Evolutionary conservation across 331 rosid species (phyloP), one percentile per base, ranked within the genome.

Genomic region (Arachis monticola): DNA sequence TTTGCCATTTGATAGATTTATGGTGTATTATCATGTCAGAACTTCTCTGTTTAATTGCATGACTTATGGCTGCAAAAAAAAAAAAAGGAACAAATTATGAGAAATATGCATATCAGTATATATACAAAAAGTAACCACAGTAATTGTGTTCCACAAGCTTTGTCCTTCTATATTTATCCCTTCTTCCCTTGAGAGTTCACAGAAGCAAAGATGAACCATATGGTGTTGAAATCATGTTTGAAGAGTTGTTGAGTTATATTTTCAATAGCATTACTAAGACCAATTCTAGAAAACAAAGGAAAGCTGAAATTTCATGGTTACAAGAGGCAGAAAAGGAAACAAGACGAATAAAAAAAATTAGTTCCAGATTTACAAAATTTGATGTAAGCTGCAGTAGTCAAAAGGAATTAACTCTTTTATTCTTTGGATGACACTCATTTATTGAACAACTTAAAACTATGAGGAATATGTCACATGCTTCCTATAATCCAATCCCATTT

Each of bases 31-130:
- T 35, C 65, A 69, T 47, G 69, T 56, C 35, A 38, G 55, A 70
- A 69, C 65, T 62, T 69, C 67, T 67, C 82, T 73, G 59, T 72
- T 86, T 58, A 11, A 78, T 53, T 65, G 71, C 48, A 30, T 35
- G 51, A 59, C 47, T 85, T 78, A 87, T 69, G 81, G 85, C 85
- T 88, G 90, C 89, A 77, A 80, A 67, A 68, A 77, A 60, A 71
- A 75, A 10, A 61, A 32, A 58, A 64, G 11, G n/a, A n/a, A n/a
- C 59, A 48, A 17, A 45, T 74, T 11, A 56, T 83, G 42, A 81
- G 81, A 64, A 5, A 52, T 1, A 62, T 17, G 60, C 58, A 11
- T 9, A 22, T 50, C 13, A 51, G 38, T 45, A n/a, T n/a, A n/a
- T n/a, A n/a, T n/a, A n/a, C n/a, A n/a, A n/a, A n/a, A n/a, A n/a